Conservation (phyloP, 2,329 filamentous ascomycete species). For the Setomelanomma holmii region DNA sequence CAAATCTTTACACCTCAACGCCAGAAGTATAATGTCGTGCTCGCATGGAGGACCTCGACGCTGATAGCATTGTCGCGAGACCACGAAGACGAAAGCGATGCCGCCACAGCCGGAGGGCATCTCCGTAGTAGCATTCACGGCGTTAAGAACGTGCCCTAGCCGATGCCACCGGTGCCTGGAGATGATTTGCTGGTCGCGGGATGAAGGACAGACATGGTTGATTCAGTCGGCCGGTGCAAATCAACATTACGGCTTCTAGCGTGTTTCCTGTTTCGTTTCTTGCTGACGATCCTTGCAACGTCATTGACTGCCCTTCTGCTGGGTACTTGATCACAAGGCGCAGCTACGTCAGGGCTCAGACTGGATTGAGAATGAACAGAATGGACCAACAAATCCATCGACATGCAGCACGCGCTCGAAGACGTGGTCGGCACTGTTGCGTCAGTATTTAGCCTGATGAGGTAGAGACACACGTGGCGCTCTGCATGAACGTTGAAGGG, state of each 20-base stretch:
- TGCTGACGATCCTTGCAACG: conserved; percentile 7
- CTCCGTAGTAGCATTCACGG: conserved; percentile 10
- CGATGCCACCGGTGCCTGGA: background rate
- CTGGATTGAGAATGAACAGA: background rate
- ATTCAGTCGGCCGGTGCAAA: conserved; percentile 5
- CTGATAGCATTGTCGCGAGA: conserved; percentile 10
- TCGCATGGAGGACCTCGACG: background rate
- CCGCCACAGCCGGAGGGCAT: conserved; percentile 12
- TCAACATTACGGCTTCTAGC: conserved; percentile 10
- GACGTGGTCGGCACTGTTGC: background rate
- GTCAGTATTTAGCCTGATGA: background rate
- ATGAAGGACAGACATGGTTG: conserved; percentile 8
- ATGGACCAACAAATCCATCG: background rate
- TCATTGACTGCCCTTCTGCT: conserved; percentile 7
- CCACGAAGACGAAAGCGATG: background rate
- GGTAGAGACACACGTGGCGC: conserved; percentile 36
- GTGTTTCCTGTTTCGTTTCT: conserved; percentile 8
- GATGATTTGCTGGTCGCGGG: conserved; percentile 6
- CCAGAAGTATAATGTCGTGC: background rate
- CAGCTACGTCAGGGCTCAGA: conserved; percentile 1
- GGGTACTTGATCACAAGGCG: conserved; percentile 12
- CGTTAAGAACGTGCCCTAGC: conserved; percentile 13
- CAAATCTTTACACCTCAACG: background rate
- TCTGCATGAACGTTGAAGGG: conserved; percentile 35
- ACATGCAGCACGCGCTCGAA: background rate